phyloP scores from a whole-genome alignment of 805 yeast species.

The Metschnikowia noctiluminum region DNA sequence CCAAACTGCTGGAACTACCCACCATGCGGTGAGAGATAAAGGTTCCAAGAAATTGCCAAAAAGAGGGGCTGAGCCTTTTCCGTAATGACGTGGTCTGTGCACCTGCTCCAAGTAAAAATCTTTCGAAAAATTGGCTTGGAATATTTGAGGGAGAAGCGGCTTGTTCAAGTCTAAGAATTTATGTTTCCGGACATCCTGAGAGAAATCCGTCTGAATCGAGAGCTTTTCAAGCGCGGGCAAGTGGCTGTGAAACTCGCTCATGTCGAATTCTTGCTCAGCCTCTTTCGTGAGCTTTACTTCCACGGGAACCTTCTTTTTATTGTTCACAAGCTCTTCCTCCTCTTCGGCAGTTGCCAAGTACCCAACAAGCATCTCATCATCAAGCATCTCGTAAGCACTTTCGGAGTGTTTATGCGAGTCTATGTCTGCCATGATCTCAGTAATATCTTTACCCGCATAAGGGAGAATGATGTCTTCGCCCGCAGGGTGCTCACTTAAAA shows the following conservation, averaged over 20 bases:
- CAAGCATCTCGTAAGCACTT: constrained; percentile 80
- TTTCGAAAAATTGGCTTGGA: constrained; percentile 70
- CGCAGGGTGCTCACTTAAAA: constrained; percentile 70
- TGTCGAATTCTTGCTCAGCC: constrained; percentile 24
- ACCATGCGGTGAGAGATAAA: constrained; percentile 89
- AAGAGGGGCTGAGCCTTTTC: constrained; percentile 92
- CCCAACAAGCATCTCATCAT: constrained; percentile 76
- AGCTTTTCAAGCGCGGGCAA: constrained; percentile 73
- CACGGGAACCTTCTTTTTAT: constrained; percentile 54
- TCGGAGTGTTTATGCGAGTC: constrained; percentile 77
- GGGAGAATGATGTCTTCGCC: constrained; percentile 57
- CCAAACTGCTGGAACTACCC: constrained; percentile 86
- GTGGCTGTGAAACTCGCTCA: constrained; percentile 49
- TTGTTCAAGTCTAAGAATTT: constrained; percentile 80
- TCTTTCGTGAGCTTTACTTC: constrained; percentile 45
- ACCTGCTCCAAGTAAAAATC: constrained; percentile 94
- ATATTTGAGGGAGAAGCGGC: constrained; percentile 79
- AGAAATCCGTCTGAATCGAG: constrained; percentile 74
- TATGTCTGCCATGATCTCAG: constrained; percentile 73
- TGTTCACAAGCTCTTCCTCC: constrained; percentile 64
- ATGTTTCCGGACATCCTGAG: constrained; percentile 68
- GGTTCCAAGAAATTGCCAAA: constrained; percentile 96
- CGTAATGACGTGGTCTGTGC: constrained; percentile 97
- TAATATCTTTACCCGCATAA: constrained; percentile 59
- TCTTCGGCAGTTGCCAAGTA: constrained; percentile 79